Conservation (phyloP, 345 rosid species). For the Murraya koenigii region DNA sequence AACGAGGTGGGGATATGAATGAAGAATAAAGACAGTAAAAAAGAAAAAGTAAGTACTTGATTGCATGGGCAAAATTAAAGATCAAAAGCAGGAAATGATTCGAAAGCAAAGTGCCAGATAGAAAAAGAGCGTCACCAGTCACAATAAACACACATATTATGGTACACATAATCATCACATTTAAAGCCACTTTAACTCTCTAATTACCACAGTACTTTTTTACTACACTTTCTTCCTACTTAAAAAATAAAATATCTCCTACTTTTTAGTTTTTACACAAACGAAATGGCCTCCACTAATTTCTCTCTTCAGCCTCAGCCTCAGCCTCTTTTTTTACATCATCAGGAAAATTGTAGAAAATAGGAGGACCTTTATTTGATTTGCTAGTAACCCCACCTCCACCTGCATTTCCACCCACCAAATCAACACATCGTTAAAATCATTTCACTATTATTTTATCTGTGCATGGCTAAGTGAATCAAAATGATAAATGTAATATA, state of each 20-base stretch:
- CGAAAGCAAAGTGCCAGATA: not conserved
- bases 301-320: not conserved
- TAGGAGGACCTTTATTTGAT: constrained; percentile 25
- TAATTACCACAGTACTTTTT: not conserved
- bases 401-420: constrained; percentile 39
- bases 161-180: not conserved
- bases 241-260: not conserved
- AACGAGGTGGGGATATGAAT: not conserved
- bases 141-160: not conserved
- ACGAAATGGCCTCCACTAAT: not conserved
- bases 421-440: not conserved
- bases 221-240: not conserved
- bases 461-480: not conserved
- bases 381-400: constrained; percentile 33
- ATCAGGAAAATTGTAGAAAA: constrained; percentile 24
- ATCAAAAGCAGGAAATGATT: constrained; percentile 27
- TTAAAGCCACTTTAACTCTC: not conserved
- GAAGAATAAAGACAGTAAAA: not conserved
- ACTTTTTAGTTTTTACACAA: not conserved
- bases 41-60: constrained; percentile 17
- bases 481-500: no score
- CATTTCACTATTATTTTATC: not conserved
- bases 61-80: constrained; percentile 32
- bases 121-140: not conserved
- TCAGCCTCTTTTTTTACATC: constrained; percentile 20